Evolutionary conservation across 2,329 filamentous ascomycete genomes (phyloP), one percentile per base, ranked within the genome.

Genomic region (Alternaria arbusti): DNA sequence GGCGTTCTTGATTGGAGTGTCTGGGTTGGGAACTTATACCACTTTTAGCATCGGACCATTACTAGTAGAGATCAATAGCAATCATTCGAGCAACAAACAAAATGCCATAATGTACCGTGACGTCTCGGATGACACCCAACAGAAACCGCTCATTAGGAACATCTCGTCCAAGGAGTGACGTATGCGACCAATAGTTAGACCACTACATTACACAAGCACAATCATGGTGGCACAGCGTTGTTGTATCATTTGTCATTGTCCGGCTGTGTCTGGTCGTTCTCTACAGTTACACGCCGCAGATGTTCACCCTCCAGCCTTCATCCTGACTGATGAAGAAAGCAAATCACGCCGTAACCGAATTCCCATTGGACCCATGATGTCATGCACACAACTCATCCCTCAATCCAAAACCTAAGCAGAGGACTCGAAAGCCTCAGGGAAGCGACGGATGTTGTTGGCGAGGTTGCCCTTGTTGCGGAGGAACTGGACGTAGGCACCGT

Each of bases 401-500:
- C 64, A 61, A 50, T 36, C 63, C 57, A 55, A 57, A 70, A 73
- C 63, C 67, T 80, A 79, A 70, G 76, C 77, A 67, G 77, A 72
- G 54, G 68, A 57, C 71, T 80, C 84, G 86, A 96, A 99, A 81
- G 96, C 96, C 70, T 92, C 91, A 78, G 96, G 96, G 93, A 97
- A 99, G 79, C 93, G 89, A 85, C 89, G 90, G 82, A 99, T 90
- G 91, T 99, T 99, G 77, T 91, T 77, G 82, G 87, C 88, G 74
- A 99, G 86, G 79, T 86, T 87, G 79, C 96, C 96, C 86, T 97
- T 91, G 89, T 96, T 97, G 86, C 89, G 88, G 79, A 98, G 90
- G 92, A 99, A 99, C 89, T 99, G 94, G 78, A 99, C 96, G 87
- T 99, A 99, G 79, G 96, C 96, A 90, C 96, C 96, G 80, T 99